Evolutionary conservation across 2,329 filamentous ascomycete genomes (phyloP).

Genomic region (Penicillium nordicum): DNA sequence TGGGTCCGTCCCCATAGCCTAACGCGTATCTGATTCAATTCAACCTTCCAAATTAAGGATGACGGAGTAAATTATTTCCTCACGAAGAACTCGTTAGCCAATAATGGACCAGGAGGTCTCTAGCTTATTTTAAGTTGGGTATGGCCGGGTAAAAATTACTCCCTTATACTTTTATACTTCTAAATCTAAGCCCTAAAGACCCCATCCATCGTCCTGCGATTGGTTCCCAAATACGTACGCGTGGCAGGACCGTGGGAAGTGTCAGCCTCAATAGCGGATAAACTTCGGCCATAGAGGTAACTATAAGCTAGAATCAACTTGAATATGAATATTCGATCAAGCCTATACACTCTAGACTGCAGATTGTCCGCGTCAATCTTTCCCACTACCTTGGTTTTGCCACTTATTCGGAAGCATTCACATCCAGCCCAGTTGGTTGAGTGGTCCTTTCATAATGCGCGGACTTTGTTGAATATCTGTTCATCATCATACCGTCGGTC

Average conservation of each 20-base stretch:
- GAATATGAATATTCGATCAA: too few species aligned
- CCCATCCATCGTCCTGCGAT: background rate
- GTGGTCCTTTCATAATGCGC: too few species aligned
- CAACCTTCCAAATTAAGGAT: background rate
- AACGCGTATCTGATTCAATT: background rate
- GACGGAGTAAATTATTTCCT: background rate
- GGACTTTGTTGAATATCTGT: too few species aligned
- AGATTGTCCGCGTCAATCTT: background rate
- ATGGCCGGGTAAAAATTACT: slow-evolving; percentile 1
- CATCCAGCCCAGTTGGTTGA: background rate
- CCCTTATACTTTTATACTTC: background rate
- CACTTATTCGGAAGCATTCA: background rate
- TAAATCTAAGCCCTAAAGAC: background rate
- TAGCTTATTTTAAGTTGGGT: background rate
- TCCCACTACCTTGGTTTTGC: background rate
- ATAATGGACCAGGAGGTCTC: background rate
- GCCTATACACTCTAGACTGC: background rate
- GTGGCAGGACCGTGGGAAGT: background rate
- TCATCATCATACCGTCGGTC: too few species aligned
- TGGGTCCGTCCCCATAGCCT: background rate
- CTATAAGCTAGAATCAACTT: background rate
- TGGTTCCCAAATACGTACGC: background rate
- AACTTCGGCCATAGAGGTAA: background rate
- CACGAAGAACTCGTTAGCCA: background rate
- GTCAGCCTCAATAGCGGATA: background rate